Evolutionary conservation across 192 early-diverging fungal genomes (phyloP), one percentile per base, ranked within the genome.

Genomic region (Gaertneriomyces semiglobifer): DNA sequence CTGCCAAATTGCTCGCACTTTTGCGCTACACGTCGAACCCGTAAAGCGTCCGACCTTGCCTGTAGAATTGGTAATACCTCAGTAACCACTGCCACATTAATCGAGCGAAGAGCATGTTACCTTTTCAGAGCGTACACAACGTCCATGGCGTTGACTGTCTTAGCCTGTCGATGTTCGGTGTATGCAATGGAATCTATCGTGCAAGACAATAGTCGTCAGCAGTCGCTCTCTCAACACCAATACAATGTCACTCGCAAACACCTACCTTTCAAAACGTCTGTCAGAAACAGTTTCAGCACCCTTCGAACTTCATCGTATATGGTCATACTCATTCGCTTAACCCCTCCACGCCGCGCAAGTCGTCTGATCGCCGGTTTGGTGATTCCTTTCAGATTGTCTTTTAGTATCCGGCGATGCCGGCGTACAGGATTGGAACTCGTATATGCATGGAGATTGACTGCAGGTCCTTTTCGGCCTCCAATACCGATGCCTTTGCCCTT

Each of bases 51-150:
- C 59, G 59, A 4, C 59, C 59, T 61, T 61, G 59, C 59, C 59
- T 33, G 25, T 61, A 44, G 12, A 45, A 44, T 61, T 12, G 39
- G 20, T 56, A 25, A 19, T 18, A 1, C 1, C 10, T 56, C 55
- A 56, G 55, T 11, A 2, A 18, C n/a, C 10, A 56, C 6, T 18
- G 14, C 39, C 20, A 61, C 4, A 12, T n/a, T n/a, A 44, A 3
- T 44, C 53, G 53, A 55, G 68, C 90, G 89, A 67, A 90, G 89
- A 66, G 88, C 84, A 77, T 90, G 89, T 79, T 93, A 91, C 79
- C 92, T 87, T 85, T 93, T 93, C 78, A 93, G 84, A 16, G 92
- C 90, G 74, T 92, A 93, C 77, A 95, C 90, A 45, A 95, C 92
- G 78, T 95, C 93, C 40, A 95, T 85, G 53, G 93, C 91, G 44